Evolutionary conservation across 2,329 filamentous ascomycete species (phyloP), one percentile per base, ranked within the genome.

Genomic region (Penicillium sp.): DNA sequence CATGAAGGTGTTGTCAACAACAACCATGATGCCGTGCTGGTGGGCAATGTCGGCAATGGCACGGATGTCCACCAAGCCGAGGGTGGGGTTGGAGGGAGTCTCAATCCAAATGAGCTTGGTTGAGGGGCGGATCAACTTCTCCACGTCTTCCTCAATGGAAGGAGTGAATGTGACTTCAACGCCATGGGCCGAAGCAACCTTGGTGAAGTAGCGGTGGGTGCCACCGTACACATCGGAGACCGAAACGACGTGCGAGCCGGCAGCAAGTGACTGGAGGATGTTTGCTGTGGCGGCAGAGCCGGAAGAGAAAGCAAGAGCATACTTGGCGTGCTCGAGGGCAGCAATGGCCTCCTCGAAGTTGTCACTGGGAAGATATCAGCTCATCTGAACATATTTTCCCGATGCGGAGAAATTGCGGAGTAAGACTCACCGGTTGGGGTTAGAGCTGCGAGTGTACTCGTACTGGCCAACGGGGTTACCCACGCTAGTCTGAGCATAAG

Each of bases 1-100:
- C 70, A 97, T 81, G 81, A 99, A 99, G 18, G 94, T 99, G 80
- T 99, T 99, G 80, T 99, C 94, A 40, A 99, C 94, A n/a, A 99
- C 94, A 41, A 99, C 94, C 71, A 90, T 81, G 67, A 97, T 90
- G 58, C 92, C 93, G 69, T 90, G 89, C 66, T 88, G 81, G 75
- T 97, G 94, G 16, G 94, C 94, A 51, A 88, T 83, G 27, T 85
- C 85, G 27, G 89, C 88, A 39, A 99, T 89, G 49, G 90, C 88
- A 65, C 89, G 83, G 71, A 99, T 96, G 76, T 99, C 93, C 61
- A 97, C 93, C 45, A 99, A 83, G 27, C 89, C 86, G 53, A 99
- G 82, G 6, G 94, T 99, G 0, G 94, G 94, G 79, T 99, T 99
- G 66, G 89, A 94, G 22, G 94, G 94, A 9, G 86, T 88, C 79